Percentiles rank a stretch among this genome's conserved stretches.
These are phyloP conservation scores for Phoenix dactylifera DNA, from an alignment of 176 grass and related monocot species.

Conservation along the genomic window DNA sequence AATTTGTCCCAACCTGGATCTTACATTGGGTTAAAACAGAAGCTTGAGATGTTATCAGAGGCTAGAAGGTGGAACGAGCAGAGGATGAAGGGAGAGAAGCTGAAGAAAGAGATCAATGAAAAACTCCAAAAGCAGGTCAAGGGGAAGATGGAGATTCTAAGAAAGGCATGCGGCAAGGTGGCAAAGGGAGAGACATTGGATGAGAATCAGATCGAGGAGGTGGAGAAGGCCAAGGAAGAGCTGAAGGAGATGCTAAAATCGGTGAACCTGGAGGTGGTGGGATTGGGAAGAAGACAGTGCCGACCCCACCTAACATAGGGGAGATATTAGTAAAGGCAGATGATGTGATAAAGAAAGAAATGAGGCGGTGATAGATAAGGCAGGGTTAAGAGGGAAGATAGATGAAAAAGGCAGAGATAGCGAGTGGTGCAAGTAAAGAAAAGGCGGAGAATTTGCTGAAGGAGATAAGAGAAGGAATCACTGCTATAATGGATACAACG, in stretches of 20 bases:
- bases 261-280: slow-evolving; percentile 17
- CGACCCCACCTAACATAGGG: neutral
- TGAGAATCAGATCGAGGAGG: slow-evolving; percentile 6
- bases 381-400: slow-evolving; percentile 16
- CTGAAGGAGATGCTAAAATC: slow-evolving; percentile 9
- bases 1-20: slow-evolving; percentile 12
- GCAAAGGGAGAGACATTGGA: slow-evolving; percentile 5
- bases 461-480: slow-evolving; percentile 20
- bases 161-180: slow-evolving; percentile 3
- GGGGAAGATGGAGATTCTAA: slow-evolving; percentile 2
- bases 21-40: slow-evolving; percentile 14
- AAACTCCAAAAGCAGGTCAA: slow-evolving; percentile 17
- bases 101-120: slow-evolving; percentile 20
- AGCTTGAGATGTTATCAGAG: slow-evolving; percentile 17
- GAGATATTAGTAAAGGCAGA: neutral
- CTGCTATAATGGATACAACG: neutral
- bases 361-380: slow-evolving; percentile 6
- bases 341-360: slow-evolving; percentile 6
- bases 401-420: slow-evolving; percentile 20
- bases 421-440: slow-evolving; percentile 7
- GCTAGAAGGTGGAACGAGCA: neutral
- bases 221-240: slow-evolving; percentile 1
- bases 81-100: slow-evolving; percentile 9
- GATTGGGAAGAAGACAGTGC: neutral
- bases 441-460: slow-evolving; percentile 6